Conservation (phyloP, 106 monocot species). For the Vanilla planifolia region DNA sequence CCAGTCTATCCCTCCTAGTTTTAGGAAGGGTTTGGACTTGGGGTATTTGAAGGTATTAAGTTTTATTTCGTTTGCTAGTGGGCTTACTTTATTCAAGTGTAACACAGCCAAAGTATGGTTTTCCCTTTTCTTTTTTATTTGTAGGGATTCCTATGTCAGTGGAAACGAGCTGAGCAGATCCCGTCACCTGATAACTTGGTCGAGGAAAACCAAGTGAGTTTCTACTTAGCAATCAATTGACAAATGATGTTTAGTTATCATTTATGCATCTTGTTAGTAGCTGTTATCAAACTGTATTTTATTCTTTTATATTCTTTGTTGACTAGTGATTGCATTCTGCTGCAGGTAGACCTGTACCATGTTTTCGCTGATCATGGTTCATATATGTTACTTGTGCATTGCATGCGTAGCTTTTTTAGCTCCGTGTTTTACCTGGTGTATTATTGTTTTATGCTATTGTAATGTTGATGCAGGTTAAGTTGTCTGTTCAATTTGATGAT, state of each 20-base stretch:
- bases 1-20: conserved; percentile 64
- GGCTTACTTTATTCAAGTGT: not conserved
- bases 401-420: not conserved
- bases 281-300: not conserved
- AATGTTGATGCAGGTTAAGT: conserved; percentile 27
- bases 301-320: not conserved
- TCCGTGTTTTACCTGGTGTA: not conserved
- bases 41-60: conserved; percentile 61
- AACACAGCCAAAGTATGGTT: no score
- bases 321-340: not conserved
- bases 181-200: conserved; percentile 1
- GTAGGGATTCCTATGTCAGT: conserved; percentile 48
- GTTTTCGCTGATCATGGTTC: not conserved
- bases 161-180: conserved; percentile 26
- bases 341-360: not conserved
- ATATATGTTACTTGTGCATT: not conserved
- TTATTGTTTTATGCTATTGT: not conserved
- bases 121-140: not conserved
- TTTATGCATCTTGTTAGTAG: not conserved
- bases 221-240: not conserved
- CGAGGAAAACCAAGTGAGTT: conserved; percentile 54
- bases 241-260: not conserved
- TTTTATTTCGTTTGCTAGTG: not conserved
- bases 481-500: conserved; percentile 71
- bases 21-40: conserved; percentile 72